phyloP scores from a whole-genome alignment of 768 basidiomycete species.

The Suillus subluteus region DNA sequence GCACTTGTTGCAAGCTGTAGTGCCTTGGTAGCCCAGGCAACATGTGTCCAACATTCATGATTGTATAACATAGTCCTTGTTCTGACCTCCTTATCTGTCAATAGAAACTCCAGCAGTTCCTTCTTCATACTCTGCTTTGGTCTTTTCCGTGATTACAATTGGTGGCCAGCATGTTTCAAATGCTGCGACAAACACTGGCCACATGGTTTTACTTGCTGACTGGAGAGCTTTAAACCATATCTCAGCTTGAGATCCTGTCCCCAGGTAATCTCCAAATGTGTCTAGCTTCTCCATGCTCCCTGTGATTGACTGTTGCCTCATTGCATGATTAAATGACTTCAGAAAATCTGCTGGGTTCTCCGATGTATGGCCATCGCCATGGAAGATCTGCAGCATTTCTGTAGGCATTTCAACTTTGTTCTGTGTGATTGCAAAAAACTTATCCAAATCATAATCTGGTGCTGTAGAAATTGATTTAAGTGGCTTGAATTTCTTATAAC shows the following conservation, averaged over 20 bases:
- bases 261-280: too few species aligned
- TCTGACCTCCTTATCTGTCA: neutral
- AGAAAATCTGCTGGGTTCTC: neutral
- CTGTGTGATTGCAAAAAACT: neutral
- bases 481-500: too few species aligned
- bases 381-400: neutral
- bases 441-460: too few species aligned
- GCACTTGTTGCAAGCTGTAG: slow-evolving; percentile 22
- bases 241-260: too few species aligned
- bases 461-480: too few species aligned
- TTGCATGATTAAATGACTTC: neutral
- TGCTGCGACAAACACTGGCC: neutral
- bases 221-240: too few species aligned
- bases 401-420: accelerated
- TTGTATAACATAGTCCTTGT: neutral
- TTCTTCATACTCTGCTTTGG: neutral
- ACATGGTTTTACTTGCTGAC: neutral
- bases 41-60: neutral
- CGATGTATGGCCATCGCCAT: neutral
- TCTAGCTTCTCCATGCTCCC: too few species aligned
- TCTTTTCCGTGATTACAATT: neutral
- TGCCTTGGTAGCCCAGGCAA: neutral
- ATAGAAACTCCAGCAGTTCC: too few species aligned
- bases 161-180: neutral
- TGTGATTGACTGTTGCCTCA: neutral